A percentile compares a stretch with the other conserved stretches of the same genome.
Evolutionary conservation across 495 filamentous ascomycete species (phyloP).

Genomic region (Collariella sp.): DNA sequence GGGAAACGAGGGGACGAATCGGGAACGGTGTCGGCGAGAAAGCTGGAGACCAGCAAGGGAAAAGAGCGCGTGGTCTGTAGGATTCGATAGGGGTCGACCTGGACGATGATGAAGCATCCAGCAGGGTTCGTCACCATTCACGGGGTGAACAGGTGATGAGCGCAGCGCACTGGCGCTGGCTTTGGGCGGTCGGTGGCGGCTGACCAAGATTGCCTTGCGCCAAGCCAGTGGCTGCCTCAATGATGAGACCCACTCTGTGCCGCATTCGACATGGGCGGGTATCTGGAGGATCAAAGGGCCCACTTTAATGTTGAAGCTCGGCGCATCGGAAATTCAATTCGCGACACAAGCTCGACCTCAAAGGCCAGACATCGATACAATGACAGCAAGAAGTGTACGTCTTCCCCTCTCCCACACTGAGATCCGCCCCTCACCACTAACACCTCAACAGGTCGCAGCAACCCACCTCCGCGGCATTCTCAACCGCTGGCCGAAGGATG

Average conservation of each 20-base stretch:
- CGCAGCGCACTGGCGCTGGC: not conserved
- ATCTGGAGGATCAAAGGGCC: not conserved
- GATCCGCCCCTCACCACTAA: too few species aligned
- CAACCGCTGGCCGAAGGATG: conserved; percentile 68
- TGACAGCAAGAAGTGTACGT: conserved; percentile 19
- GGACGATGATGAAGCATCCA: conserved; percentile 9
- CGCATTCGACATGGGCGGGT: not conserved
- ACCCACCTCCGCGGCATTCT: conserved; percentile 52
- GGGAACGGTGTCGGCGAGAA: not conserved
- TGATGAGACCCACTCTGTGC: not conserved
- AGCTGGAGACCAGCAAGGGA: conserved; percentile 3
- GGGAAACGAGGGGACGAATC: not conserved
- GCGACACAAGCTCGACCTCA: not conserved
- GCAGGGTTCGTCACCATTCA: not conserved
- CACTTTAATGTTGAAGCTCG: not conserved
- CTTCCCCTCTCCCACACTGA: too few species aligned
- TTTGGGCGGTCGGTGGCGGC: not conserved
- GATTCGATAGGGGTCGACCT: not conserved
- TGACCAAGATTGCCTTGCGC: conserved; percentile 10
- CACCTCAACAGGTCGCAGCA: conserved; percentile 13
- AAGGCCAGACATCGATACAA: conserved; percentile 1
- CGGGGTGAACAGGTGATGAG: conserved; percentile 1
- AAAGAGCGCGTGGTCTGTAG: not conserved
- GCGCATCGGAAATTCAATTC: not conserved
- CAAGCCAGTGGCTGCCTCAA: conserved; percentile 7